A percentile compares a stretch with the other conserved stretches of the same genome.
Evolutionary conservation across 1,284 basidiomycete genomes (phyloP).

Genomic region (Cryptococcus depauperatus): DNA sequence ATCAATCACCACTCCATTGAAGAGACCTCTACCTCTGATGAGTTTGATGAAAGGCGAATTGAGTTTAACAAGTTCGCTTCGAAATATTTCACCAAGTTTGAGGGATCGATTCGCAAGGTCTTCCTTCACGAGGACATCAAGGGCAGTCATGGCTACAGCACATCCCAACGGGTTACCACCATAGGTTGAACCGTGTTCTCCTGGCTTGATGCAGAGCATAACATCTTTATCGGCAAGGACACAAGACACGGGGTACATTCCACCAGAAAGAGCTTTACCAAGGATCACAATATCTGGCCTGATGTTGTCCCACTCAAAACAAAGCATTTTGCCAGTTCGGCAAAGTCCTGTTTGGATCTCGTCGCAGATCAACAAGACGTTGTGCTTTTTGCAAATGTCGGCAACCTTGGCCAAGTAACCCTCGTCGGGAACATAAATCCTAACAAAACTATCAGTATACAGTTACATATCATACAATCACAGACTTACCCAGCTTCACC

Average conservation of each 20-base stretch:
- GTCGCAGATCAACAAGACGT: slow-evolving; percentile 91
- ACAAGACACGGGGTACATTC: slow-evolving; percentile 95
- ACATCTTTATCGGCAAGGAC: slow-evolving; percentile 82
- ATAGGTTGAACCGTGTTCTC: slow-evolving; percentile 95
- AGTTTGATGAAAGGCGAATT: slow-evolving; percentile 61
- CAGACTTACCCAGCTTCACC: slow-evolving; percentile 86
- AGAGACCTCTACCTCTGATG: slow-evolving; percentile 76
- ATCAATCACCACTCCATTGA: slow-evolving; percentile 93
- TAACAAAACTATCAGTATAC: slow-evolving; percentile 27
- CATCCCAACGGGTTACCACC: slow-evolving; percentile 93
- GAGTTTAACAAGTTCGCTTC: slow-evolving; percentile 56
- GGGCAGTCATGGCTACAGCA: slow-evolving; percentile 84
- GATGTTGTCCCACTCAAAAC: slow-evolving; percentile 78
- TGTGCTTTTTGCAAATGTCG: slow-evolving; percentile 83
- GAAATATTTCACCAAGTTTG: slow-evolving; percentile 72
- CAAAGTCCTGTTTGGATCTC: slow-evolving; percentile 80
- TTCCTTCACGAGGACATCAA: slow-evolving; percentile 82
- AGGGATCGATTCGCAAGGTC: slow-evolving; percentile 70
- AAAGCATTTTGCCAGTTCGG: slow-evolving; percentile 52
- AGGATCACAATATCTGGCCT: slow-evolving; percentile 88
- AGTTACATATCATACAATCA: not conserved
- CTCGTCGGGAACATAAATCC: slow-evolving; percentile 83
- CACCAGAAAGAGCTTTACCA: slow-evolving; percentile 92
- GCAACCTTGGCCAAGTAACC: slow-evolving; percentile 75
- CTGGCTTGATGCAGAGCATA: slow-evolving; percentile 93